phyloP scores from a whole-genome alignment of 805 yeast genomes.

The Saturnispora serradocipensis region DNA sequence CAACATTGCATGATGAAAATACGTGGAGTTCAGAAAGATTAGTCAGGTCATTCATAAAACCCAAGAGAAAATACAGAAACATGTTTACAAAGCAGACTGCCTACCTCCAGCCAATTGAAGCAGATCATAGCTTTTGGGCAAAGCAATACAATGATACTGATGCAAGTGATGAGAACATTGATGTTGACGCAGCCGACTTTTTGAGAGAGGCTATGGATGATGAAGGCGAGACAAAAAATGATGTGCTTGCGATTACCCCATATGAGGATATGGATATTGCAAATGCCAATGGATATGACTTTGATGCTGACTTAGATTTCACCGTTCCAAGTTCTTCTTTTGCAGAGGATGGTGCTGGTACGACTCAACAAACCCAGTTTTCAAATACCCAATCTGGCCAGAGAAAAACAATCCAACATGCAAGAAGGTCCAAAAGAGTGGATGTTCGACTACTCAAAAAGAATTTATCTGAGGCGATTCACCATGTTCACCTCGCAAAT shows the following conservation, averaged over 20 bases:
- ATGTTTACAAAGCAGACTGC: slow-evolving; percentile 12
- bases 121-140: slow-evolving; percentile 72
- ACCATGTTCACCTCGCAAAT: background rate
- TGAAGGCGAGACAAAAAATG: background rate
- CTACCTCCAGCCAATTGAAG: slow-evolving; percentile 13
- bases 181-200: slow-evolving; percentile 13
- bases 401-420: slow-evolving; percentile 41
- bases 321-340: background rate
- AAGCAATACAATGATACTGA: slow-evolving; percentile 35
- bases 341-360: background rate
- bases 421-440: slow-evolving; percentile 69
- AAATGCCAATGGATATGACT: slow-evolving; percentile 12
- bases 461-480: slow-evolving; percentile 58
- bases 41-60: slow-evolving; percentile 61
- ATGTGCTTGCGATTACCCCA: slow-evolving; percentile 18
- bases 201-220: slow-evolving; percentile 11
- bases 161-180: slow-evolving; percentile 23
- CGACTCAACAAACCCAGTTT: background rate
- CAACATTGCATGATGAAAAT: slow-evolving; percentile 28
- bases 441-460: slow-evolving; percentile 67
- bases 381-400: slow-evolving; percentile 5
- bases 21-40: slow-evolving; percentile 63
- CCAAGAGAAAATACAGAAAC: slow-evolving; percentile 26
- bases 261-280: slow-evolving; percentile 26
- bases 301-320: slow-evolving; percentile 9